Evolutionary conservation across 768 basidiomycete species (phyloP).

Genomic region (Thelephora ganbajun): DNA sequence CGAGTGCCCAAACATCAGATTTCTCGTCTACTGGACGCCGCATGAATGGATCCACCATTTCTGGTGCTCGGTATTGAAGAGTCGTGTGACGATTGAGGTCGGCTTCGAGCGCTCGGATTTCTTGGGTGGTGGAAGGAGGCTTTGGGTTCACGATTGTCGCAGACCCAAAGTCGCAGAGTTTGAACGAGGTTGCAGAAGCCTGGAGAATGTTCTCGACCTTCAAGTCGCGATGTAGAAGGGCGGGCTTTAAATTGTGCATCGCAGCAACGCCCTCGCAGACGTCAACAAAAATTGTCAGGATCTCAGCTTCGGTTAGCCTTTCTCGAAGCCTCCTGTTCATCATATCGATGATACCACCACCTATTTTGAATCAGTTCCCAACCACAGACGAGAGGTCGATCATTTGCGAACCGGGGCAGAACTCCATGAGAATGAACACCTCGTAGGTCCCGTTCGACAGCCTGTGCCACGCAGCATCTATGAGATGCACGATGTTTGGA

Average conservation of each 20-base stretch:
- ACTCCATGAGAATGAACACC: conserved; percentile 99
- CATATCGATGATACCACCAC: conserved; percentile 99
- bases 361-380: conserved; percentile 24
- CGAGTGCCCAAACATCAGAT: conserved; percentile 96
- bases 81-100: conserved; percentile 94
- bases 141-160: conserved; percentile 58
- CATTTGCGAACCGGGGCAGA: conserved; percentile 59
- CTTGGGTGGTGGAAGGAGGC: conserved; percentile 66
- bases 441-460: conserved; percentile 78
- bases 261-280: conserved; percentile 93
- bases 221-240: conserved; percentile 90
- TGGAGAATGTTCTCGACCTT: conserved; percentile 99
- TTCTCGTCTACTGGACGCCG: conserved; percentile 83
- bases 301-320: conserved; percentile 89
- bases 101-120: conserved; percentile 76
- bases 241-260: conserved; percentile 88
- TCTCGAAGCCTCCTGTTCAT: conserved; percentile 95
- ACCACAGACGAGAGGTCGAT: neutral
- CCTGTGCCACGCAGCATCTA: conserved; percentile 87
- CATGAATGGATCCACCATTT: conserved; percentile 89
- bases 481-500: conserved; percentile 90
- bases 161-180: conserved; percentile 97
- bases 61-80: conserved; percentile 94
- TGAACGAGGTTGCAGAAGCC: conserved; percentile 71
- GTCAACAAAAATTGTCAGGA: conserved; percentile 94